Evolutionary conservation across 371 early-diverging fungal species (phyloP).

Genomic region (Mortierella sp.): DNA sequence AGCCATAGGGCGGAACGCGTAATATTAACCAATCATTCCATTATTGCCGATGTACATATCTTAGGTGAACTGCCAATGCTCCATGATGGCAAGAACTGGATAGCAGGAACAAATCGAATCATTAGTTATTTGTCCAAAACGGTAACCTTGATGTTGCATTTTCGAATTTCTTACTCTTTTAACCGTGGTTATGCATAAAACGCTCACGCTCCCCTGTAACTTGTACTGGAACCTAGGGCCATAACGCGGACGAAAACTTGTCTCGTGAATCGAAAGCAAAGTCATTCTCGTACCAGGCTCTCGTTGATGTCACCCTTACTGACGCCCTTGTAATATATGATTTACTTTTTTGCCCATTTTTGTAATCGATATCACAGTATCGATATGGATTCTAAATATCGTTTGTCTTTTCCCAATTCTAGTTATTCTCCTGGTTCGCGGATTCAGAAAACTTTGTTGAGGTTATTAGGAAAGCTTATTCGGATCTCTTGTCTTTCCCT

Average conservation of each 20-base stretch:
- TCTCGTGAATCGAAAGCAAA: conserved; percentile 64
- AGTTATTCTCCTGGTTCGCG: conserved; percentile 79
- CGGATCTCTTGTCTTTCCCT: conserved; percentile 71
- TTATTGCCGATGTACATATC: too few relatives aligned
- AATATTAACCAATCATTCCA: too few relatives aligned
- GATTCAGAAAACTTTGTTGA: conserved; percentile 78
- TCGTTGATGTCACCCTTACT: conserved; percentile 63
- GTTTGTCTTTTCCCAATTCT: not conserved
- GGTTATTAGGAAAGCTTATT: conserved; percentile 73
- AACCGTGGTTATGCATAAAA: not conserved
- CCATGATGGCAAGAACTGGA: conserved; percentile 69
- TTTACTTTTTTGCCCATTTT: not conserved
- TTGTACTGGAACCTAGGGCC: conserved; percentile 20
- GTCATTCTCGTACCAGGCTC: conserved; percentile 62
- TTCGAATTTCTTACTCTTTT: not conserved
- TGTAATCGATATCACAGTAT: not conserved
- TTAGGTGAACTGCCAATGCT: conserved; percentile 74
- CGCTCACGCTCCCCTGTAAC: not conserved
- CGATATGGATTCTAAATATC: too few relatives aligned
- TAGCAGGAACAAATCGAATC: conserved; percentile 69
- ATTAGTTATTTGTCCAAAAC: conserved; percentile 62
- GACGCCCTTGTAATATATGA: conserved; percentile 63
- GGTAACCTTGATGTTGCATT: conserved; percentile 9
- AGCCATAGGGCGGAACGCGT: not conserved
- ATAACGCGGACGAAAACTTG: conserved; percentile 63